A percentile compares a stretch with the other conserved stretches of the same genome.
These are phyloP conservation scores for Phytophthora rubi DNA, from an alignment of 352 stramenopile species.

Conservation along the genomic window DNA sequence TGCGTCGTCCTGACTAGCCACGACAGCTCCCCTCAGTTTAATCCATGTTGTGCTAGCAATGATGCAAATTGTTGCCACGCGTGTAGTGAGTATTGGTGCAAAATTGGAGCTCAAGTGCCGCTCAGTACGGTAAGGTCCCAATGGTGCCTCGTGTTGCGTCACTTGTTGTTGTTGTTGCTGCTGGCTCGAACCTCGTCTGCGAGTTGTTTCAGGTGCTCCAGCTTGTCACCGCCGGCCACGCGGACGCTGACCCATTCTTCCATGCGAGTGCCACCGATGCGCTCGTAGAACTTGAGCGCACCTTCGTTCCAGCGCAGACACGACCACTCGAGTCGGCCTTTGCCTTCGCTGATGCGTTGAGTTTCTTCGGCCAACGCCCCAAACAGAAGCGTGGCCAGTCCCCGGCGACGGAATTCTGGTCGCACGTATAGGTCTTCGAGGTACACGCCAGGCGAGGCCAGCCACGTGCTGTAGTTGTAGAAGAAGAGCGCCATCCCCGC, in stretches of 20 bases:
- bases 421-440: slow-evolving; percentile 35
- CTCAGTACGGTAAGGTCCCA: background rate
- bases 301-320: slow-evolving; percentile 41
- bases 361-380: slow-evolving; percentile 29
- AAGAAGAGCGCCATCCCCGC: slow-evolving; percentile 37
- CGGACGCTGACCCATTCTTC: slow-evolving; percentile 37
- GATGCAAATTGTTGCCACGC: background rate
- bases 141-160: background rate
- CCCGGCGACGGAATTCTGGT: slow-evolving; percentile 28
- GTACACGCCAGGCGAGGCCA: slow-evolving; percentile 32
- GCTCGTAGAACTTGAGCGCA: slow-evolving; percentile 30
- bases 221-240: slow-evolving; percentile 29
- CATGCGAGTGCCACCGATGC: slow-evolving; percentile 25
- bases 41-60: background rate
- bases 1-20: slow-evolving; percentile 26
- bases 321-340: slow-evolving; percentile 32
- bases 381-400: slow-evolving; percentile 34
- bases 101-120: background rate
- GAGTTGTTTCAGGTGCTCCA: slow-evolving; percentile 27
- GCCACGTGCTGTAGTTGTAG: slow-evolving; percentile 43
- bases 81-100: background rate
- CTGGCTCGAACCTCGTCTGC: slow-evolving; percentile 22
- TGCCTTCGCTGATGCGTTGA: slow-evolving; percentile 29
- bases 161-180: slow-evolving; percentile 13
- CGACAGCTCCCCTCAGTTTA: background rate